Evolutionary conservation across 1,284 basidiomycete species (phyloP).

Genomic region (Schizophyllum amplum): DNA sequence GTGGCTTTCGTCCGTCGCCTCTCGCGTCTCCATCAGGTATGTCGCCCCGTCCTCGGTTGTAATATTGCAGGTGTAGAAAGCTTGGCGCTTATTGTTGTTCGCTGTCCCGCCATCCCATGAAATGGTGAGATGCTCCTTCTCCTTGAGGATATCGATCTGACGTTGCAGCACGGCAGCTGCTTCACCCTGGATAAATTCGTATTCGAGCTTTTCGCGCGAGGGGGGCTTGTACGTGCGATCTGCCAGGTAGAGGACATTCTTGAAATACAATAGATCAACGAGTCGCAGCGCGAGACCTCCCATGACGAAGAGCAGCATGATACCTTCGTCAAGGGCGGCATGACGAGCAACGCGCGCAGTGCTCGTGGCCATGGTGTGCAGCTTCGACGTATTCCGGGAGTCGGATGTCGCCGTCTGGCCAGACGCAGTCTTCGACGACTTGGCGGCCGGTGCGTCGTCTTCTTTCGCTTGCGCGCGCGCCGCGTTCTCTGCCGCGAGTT

Average conservation of each 20-base stretch:
- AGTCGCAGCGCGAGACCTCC: slow-evolving; percentile 9
- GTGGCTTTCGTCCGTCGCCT: slow-evolving; percentile 15
- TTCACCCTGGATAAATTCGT: slow-evolving; percentile 17
- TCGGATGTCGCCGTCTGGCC: background rate
- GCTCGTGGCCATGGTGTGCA: background rate
- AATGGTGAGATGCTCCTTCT: slow-evolving; percentile 8
- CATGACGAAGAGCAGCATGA: slow-evolving; percentile 8
- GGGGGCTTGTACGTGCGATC: slow-evolving; percentile 14
- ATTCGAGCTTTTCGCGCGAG: slow-evolving; percentile 12
- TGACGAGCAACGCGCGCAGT: slow-evolving; percentile 3
- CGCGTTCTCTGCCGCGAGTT: background rate
- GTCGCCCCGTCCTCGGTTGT: slow-evolving; percentile 12
- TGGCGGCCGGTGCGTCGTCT: no score
- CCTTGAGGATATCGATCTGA: slow-evolving; percentile 10
- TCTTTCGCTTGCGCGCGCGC: background rate
- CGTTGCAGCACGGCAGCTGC: slow-evolving; percentile 9
- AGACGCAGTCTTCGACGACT: background rate
- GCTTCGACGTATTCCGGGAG: background rate
- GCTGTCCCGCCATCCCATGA: slow-evolving; percentile 16
- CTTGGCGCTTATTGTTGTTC: background rate
- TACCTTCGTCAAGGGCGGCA: slow-evolving; percentile 5
- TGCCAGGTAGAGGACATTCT: slow-evolving; percentile 10
- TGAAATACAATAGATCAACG: slow-evolving; percentile 14
- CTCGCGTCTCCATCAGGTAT: slow-evolving; percentile 16
- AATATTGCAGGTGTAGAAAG: slow-evolving; percentile 20